Evolutionary conservation across 2,329 filamentous ascomycete species (phyloP), one percentile per base, ranked within the genome.

Genomic region (Arachnomyces sp.): DNA sequence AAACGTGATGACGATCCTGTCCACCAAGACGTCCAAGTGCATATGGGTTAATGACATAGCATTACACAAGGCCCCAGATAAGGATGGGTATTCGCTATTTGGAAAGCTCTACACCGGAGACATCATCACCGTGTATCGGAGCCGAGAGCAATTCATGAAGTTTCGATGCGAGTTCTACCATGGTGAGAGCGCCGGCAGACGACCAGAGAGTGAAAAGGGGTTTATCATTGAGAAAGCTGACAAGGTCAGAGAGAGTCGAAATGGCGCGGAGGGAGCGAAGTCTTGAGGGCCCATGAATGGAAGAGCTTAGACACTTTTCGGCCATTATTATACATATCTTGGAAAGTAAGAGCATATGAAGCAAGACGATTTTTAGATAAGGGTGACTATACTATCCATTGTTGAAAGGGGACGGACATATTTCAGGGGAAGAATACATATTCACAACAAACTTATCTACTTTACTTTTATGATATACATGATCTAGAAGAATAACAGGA

Each of bases 51-150:
- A 95, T 53, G 80, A 77, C 18, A 72, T 77, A n/a, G 68, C 71
- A 31, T 65, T 95, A 16, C 66, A 61, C 2, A 76, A 78, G 2
- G 66, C 79, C 5, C 44, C 29, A 57, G 63, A 68, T 17, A 69
- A 72, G 0, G 67, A 67, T 7, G 68, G 71, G 7, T 69, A 67
- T 11, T 63, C 66, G 15, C 65, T 78, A 1, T 86, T 75, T 34
- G 79, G 84, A 17, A 77, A 79, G 40, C 61, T 95, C 11, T 77
- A 87, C 56, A 78, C 84, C 28, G 86, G 85, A 1, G 90, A 95
- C 56, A 70, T 78, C 16, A 75, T 95, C 35, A 77, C 79, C 2
- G 75, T 94, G 5, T 93, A 80, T 72, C 69, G 77, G 32, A n/a
- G 62, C 68, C 32, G 52, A 53, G 48, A 56, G 28, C 51, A 62